Base-by-base conservation (phyloP, 2,329 filamentous ascomycete genomes). In the Trichoderma koningiopsis region DNA sequence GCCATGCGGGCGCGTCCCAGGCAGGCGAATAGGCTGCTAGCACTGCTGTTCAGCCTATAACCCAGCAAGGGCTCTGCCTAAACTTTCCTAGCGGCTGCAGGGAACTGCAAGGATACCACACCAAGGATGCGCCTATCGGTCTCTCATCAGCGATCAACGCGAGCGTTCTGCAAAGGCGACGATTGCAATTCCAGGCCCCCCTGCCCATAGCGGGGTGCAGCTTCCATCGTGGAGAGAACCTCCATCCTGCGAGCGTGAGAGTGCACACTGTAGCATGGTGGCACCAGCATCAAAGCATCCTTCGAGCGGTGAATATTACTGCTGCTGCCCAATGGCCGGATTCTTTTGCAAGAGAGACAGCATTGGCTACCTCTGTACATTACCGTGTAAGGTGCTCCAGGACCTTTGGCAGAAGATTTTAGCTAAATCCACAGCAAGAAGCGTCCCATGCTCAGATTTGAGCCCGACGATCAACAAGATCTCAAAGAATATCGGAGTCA, bases 11-110 rank as follows among this genome's bases (percentile, higher is more conserved):
- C 24, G 35, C 57, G 53, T 40, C 53, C 35, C 33, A 5, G n/a
- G 11, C 35, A 49, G 31, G 29, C 62, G 52, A 66, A 66, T 66
- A 19, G 52, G 62, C 53, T 31, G 33, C 52, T 13, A 58, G 53
- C 62, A 58, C 57, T 40, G 53, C 35, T 58, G 19, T 66, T 66
- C 62, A 58, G 62, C 52, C 62, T 66, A 66, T 66, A 57, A 55
- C 40, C 49, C 49, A 27, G 40, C 61, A n/a, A 49, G 49, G 49
- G 49, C 49, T 27, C 7, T 43, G 43, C 62, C 52, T 58, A 49
- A 66, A 37, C 27, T 47, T 47, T 58, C 53, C 19, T 35, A 57
- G 62, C 62, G 37, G 53, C 7, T 35, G 29, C 62, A 40, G 37
- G 37, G 37, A 40, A 19, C 37, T 19, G 40, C 40, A n/a, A 43